A percentile compares a stretch with the other conserved stretches of the same genome.
Conservation (phyloP, 345 rosid species). For the Euphorbia pulcherrima region DNA sequence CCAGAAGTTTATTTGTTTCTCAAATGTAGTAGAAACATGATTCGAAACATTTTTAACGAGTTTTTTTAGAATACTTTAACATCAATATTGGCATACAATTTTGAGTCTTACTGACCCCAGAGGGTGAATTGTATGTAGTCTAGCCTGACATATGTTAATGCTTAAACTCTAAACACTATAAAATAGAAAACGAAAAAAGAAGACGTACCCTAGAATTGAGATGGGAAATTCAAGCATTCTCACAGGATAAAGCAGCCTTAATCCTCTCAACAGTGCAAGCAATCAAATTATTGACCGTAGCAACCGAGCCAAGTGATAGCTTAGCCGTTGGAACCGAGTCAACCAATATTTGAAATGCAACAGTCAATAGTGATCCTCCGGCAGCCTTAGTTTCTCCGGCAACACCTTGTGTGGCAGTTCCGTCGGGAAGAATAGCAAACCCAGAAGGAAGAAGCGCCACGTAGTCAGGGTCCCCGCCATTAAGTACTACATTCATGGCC, state of each 20-base stretch:
- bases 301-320: slow-evolving; percentile 73
- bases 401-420: slow-evolving; percentile 25
- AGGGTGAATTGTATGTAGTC: too few relatives aligned
- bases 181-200: too few relatives aligned
- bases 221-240: slow-evolving; percentile 24
- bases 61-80: too few relatives aligned
- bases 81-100: too few relatives aligned
- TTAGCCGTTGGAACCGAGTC: slow-evolving; percentile 75
- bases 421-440: slow-evolving; percentile 70
- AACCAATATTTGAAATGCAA: slow-evolving; percentile 75
- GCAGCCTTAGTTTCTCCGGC: too few relatives aligned
- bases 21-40: too few relatives aligned
- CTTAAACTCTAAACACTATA: too few relatives aligned
- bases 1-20: too few relatives aligned
- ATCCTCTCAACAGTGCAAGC: slow-evolving; percentile 80
- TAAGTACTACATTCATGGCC: slow-evolving; percentile 48
- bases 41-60: too few relatives aligned
- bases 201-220: background rate
- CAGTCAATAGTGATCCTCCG: slow-evolving; percentile 71
- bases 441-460: slow-evolving; percentile 86
- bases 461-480: slow-evolving; percentile 64
- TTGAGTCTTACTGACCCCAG: too few relatives aligned
- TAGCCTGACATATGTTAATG: too few relatives aligned
- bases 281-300: slow-evolving; percentile 68
- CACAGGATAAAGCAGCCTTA: slow-evolving; percentile 48